Conservation (phyloP, 495 filamentous ascomycete genomes). For the Podospora pseudoanserina region DNA sequence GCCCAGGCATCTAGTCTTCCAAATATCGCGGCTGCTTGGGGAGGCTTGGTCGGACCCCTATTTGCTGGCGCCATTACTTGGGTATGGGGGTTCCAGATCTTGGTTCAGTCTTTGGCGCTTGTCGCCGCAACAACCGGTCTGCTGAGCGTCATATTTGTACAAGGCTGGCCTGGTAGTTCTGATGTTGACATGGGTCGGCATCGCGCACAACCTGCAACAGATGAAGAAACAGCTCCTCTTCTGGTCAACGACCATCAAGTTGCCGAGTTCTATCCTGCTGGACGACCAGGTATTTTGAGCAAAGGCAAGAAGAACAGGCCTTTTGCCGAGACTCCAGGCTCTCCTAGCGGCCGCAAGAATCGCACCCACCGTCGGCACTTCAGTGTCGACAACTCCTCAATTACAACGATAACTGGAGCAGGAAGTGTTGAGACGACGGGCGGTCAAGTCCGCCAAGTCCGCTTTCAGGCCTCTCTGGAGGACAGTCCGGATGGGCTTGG, state of each 20-base stretch:
- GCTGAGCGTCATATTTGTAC: constrained; percentile 24
- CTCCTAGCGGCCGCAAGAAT: constrained; percentile 2
- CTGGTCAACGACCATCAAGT: constrained; percentile 9
- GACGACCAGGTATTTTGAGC: neutral
- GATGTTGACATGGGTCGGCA: neutral
- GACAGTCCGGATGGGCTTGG: constrained; percentile 1
- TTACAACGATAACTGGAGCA: constrained; percentile 19
- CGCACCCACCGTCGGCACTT: constrained; percentile 28
- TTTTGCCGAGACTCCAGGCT: constrained; percentile 2
- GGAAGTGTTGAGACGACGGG: constrained; percentile 15
- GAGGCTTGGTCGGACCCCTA: constrained; percentile 28
- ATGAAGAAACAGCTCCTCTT: constrained; percentile 30
- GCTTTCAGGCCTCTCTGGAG: constrained; percentile 31
- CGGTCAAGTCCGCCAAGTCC: constrained; percentile 16
- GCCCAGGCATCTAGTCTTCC: constrained; percentile 23
- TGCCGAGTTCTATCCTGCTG: neutral
- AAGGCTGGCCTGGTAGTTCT: constrained; percentile 28
- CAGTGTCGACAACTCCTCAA: constrained; percentile 31
- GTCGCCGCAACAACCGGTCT: constrained; percentile 19
- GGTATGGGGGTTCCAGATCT: constrained; percentile 24
- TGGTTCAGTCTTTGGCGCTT: constrained; percentile 19
- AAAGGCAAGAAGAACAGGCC: neutral
- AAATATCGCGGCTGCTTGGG: constrained; percentile 27
- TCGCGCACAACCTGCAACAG: neutral
- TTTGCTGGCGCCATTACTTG: constrained; percentile 22